These are phyloP conservation scores for Naganishia vishniacii DNA, from an alignment of 768 basidiomycete species.

Conservation along the genomic window DNA sequence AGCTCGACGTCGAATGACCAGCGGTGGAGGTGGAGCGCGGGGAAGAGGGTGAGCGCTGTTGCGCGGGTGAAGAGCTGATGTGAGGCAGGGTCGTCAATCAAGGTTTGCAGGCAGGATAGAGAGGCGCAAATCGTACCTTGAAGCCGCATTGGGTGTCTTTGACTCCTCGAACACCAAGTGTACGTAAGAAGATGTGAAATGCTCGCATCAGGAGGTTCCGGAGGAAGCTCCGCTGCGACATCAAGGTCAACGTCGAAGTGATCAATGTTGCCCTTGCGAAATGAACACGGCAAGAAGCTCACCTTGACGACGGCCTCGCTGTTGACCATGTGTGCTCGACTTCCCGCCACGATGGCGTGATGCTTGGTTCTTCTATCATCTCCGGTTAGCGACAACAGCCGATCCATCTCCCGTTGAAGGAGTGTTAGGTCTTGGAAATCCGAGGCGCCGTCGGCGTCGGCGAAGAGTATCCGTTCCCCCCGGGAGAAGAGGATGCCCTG, in stretches of 20 bases:
- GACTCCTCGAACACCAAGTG: slow-evolving; percentile 83
- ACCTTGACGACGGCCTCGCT: slow-evolving; percentile 93
- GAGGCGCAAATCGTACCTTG: slow-evolving; percentile 54
- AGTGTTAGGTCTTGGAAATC: slow-evolving; percentile 73
- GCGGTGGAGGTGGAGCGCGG: slow-evolving; percentile 73
- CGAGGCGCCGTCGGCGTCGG: slow-evolving; percentile 90
- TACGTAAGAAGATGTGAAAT: slow-evolving; percentile 77
- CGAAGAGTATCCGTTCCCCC: slow-evolving; percentile 76
- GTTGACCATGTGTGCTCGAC: slow-evolving; percentile 83
- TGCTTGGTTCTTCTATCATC: neutral
- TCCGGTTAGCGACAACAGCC: slow-evolving; percentile 39
- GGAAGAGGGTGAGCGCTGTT: slow-evolving; percentile 77
- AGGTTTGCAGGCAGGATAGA: neutral
- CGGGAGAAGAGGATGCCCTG: slow-evolving; percentile 73
- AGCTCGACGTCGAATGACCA: slow-evolving; percentile 99
- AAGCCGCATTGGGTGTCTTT: slow-evolving; percentile 96
- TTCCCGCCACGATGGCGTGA: slow-evolving; percentile 62
- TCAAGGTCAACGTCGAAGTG: too few relatives aligned
- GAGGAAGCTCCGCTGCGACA: slow-evolving; percentile 67
- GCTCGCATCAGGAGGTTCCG: slow-evolving; percentile 93
- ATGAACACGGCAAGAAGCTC: slow-evolving; percentile 31
- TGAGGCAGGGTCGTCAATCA: neutral
- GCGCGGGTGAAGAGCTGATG: slow-evolving; percentile 70
- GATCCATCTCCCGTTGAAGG: slow-evolving; percentile 72
- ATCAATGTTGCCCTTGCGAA: too few relatives aligned